Conservation (phyloP, 352 stramenopile genomes). For the Phytophthora parvispora region DNA sequence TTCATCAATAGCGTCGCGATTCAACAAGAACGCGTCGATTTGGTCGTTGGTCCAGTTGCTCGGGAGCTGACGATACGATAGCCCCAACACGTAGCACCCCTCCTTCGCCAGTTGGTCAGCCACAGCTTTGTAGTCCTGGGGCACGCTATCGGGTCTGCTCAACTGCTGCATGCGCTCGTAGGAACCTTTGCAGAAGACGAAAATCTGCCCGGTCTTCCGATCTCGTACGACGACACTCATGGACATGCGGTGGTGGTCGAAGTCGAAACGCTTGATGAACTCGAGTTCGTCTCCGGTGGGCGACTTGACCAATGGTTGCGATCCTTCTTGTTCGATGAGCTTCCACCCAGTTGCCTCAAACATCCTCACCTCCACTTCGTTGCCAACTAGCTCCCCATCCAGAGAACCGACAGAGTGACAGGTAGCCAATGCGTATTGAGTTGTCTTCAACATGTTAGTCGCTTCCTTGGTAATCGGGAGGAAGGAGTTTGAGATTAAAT, state of each 20-base stretch:
- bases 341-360: conserved; percentile 65
- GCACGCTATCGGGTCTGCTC: conserved; percentile 49
- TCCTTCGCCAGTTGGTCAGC: conserved; percentile 50
- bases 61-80: conserved; percentile 52
- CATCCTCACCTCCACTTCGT: conserved; percentile 80
- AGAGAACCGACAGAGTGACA: conserved; percentile 76
- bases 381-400: conserved; percentile 68
- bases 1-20: conserved; percentile 80
- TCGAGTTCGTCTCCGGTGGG: conserved; percentile 40
- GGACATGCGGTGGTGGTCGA: conserved; percentile 86
- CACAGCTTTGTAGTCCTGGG: conserved; percentile 59
- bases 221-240: conserved; percentile 85
- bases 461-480: conserved; percentile 28
- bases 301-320: conserved; percentile 22
- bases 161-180: conserved; percentile 81
- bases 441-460: conserved; percentile 3
- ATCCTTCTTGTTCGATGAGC: conserved; percentile 37
- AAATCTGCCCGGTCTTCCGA: conserved; percentile 36
- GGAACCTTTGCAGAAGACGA: conserved; percentile 85
- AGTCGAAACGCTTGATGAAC: conserved; percentile 88
- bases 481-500: conserved; percentile 14
- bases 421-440: conserved; percentile 55
- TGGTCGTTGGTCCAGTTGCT: conserved; percentile 42
- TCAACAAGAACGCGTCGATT: conserved; percentile 50
- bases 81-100: conserved; percentile 83